Evolutionary conservation across 306 rosid genomes (phyloP).

Genomic region (Cercis canadensis): DNA sequence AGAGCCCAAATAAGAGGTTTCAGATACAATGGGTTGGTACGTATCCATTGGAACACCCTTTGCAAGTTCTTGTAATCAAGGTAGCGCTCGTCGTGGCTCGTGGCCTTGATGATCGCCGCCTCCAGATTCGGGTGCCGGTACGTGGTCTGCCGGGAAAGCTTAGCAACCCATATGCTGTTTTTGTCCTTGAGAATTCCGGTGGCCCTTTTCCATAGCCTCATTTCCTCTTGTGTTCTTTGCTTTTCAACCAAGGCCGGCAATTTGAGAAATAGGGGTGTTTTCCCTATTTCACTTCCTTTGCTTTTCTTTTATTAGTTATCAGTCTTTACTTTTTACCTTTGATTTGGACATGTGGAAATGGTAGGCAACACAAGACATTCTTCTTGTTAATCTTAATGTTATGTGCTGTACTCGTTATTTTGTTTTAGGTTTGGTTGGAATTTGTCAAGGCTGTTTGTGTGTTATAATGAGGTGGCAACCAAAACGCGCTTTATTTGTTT

Average conservation of each 20-base stretch:
- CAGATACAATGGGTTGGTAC: constrained; percentile 62
- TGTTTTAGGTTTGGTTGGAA: constrained; percentile 9
- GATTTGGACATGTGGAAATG: background rate
- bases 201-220: constrained; percentile 75
- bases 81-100: constrained; percentile 69
- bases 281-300: background rate
- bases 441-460: constrained; percentile 35
- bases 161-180: constrained; percentile 73
- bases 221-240: constrained; percentile 33
- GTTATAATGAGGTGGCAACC: background rate
- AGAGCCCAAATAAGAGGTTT: constrained; percentile 60
- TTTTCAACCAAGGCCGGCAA: no score
- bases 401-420: background rate
- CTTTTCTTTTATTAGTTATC: background rate
- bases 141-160: constrained; percentile 44
- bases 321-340: background rate
- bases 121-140: constrained; percentile 71
- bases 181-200: constrained; percentile 72
- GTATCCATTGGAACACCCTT: constrained; percentile 73
- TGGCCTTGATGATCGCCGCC: constrained; percentile 69
- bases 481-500: no score
- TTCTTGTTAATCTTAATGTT: background rate
- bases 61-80: constrained; percentile 68
- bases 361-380: background rate
- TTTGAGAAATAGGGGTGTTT: background rate